These are phyloP conservation scores for Aspergillus ibericus DNA, from an alignment of 2,329 filamentous ascomycete species.

Conservation along the genomic window DNA sequence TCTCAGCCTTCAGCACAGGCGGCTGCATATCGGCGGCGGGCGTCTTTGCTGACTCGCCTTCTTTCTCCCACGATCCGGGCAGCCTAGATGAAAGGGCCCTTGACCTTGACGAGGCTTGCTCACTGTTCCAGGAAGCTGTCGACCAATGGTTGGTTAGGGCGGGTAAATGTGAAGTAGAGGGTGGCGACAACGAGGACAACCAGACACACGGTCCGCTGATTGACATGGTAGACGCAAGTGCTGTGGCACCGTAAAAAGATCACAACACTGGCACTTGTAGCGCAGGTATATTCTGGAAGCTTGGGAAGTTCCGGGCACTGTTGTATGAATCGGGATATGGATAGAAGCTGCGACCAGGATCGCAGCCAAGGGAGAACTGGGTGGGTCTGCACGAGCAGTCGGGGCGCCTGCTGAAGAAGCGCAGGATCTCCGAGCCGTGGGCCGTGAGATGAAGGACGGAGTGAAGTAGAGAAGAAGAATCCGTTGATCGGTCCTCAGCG, in stretches of 20 bases:
- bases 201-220: constrained; percentile 40
- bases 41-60: constrained; percentile 16
- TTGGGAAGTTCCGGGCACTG: neutral
- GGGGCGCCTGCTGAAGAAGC: constrained; percentile 29
- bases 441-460: constrained; percentile 24
- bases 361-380: constrained; percentile 19
- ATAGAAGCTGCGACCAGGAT: constrained; percentile 9
- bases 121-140: constrained; percentile 26
- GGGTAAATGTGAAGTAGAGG: constrained; percentile 32
- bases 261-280: neutral
- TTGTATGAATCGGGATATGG: neutral
- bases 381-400: constrained; percentile 32
- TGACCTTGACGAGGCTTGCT: constrained; percentile 23
- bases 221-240: constrained; percentile 32
- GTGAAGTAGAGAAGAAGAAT: constrained; percentile 15
- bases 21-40: constrained; percentile 28
- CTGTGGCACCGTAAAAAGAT: constrained; percentile 15
- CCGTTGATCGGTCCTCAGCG: constrained; percentile 16
- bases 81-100: constrained; percentile 23
- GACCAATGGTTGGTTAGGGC: constrained; percentile 31
- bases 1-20: constrained; percentile 28
- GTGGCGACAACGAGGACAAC: constrained; percentile 34
- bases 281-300: neutral
- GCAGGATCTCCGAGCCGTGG: constrained; percentile 24
- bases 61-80: constrained; percentile 24